Base-by-base conservation (phyloP, 192 early-diverging fungal species). In the Podila epigama region DNA sequence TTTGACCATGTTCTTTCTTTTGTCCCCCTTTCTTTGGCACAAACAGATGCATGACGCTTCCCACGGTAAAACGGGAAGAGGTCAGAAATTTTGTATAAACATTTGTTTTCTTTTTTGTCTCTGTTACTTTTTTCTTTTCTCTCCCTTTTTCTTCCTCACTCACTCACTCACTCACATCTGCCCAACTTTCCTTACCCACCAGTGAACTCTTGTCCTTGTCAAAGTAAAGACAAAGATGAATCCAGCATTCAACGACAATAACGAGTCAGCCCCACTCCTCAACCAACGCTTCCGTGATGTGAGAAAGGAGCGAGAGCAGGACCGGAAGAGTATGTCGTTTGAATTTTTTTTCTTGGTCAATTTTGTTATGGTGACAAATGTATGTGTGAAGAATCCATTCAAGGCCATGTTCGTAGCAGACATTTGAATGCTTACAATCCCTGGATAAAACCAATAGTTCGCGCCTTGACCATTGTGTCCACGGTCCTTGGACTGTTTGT, bases 31-130 rank as follows among this genome's bases (percentile, higher is more conserved):
- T n/a, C n/a, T n/a, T n/a, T n/a, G n/a, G 5, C 1, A 48, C n/a
- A 48, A 48, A 48, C n/a, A 48, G 25, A 20, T 48, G 44, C 44
- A 48, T 48, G 25, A 48, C 44, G 44, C 44, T 48, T 48, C 44
- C 44, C 44, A 48, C 44, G 44, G 44, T 22, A 22, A 22, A 22
- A 48, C 44, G 44, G 44, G 44, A 48, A 48, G n/a, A 22, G 1
- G 20, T 7, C 5, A 13, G 1, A 5, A 48, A 48, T 5, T 20
- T 1, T 18, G 29, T 22, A 16, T 54, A 54, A 54, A 54, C 52
- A 54, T 54, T 54, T n/a, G n/a, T n/a, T 25, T 54, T 22, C 7
- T 15, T 22, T 48, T 22, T 22, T 18, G n/a, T 22, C 2, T 48
- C 44, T 48, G n/a, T 25, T 22, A 22, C n/a, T 54, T 31, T 29